Evolutionary conservation across 768 basidiomycete genomes (phyloP).

Genomic region (Auricularia auricula-judae): DNA sequence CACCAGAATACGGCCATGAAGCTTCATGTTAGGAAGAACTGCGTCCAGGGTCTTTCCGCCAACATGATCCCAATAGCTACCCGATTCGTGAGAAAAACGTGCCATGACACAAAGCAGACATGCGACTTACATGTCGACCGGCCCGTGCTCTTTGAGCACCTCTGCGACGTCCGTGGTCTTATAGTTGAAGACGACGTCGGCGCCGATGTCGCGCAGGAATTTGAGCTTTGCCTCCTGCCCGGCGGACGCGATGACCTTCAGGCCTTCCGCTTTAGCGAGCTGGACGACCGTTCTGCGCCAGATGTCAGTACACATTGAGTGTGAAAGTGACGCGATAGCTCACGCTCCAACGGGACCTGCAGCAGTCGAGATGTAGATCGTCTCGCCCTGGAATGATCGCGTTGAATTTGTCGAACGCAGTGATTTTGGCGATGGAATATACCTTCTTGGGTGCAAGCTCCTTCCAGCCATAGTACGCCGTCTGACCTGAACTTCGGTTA

Average conservation of each 20-base stretch:
- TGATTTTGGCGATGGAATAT: too few relatives aligned
- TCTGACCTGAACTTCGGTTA: conserved; percentile 13
- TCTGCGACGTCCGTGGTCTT: conserved; percentile 20
- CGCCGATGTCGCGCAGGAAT: conserved; percentile 22
- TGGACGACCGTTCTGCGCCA: conserved; percentile 14
- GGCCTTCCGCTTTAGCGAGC: conserved; percentile 27
- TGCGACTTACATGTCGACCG: conserved; percentile 19
- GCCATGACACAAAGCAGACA: too few relatives aligned
- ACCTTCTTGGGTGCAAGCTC: conserved; percentile 30
- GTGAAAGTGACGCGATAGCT: conserved; percentile 11
- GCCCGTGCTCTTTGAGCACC: conserved; percentile 24
- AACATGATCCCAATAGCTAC: conserved; percentile 46
- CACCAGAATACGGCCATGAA: conserved; percentile 37
- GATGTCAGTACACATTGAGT: not conserved
- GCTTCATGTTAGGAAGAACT: conserved; percentile 35
- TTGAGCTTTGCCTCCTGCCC: conserved; percentile 31
- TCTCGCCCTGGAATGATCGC: conserved; percentile 29
- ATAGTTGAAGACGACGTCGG: conserved; percentile 28
- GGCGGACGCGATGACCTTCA: conserved; percentile 32
- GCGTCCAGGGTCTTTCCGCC: conserved; percentile 50
- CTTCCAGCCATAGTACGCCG: conserved; percentile 31
- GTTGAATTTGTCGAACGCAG: too few relatives aligned
- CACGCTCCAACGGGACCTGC: conserved; percentile 52
- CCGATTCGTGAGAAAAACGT: not conserved
- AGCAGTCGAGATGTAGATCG: conserved; percentile 36